Conservation (phyloP, 371 early-diverging fungal species). For the Lichtheimia hyalospora region DNA sequence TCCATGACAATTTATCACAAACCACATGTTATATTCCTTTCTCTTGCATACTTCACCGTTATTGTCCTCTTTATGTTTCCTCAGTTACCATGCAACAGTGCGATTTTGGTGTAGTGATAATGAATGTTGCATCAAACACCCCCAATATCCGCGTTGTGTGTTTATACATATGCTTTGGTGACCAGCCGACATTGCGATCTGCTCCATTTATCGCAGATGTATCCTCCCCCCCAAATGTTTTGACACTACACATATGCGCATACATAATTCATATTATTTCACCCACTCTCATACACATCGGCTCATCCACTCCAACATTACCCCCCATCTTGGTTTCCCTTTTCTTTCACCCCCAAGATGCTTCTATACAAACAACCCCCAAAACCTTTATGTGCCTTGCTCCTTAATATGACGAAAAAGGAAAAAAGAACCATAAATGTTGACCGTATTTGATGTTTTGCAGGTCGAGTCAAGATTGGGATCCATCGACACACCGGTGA, state of each 20-base stretch:
- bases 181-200: too few relatives aligned
- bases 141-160: not conserved
- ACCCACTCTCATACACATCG: not conserved
- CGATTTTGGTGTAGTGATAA: not conserved
- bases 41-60: not conserved
- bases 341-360: conserved; percentile 1
- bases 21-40: not conserved
- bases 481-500: conserved; percentile 70
- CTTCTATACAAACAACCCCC: not conserved
- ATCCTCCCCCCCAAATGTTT: too few relatives aligned
- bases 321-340: not conserved
- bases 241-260: not conserved
- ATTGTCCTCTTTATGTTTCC: not conserved
- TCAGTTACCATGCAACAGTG: not conserved
- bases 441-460: not conserved
- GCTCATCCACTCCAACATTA: not conserved
- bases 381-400: not conserved
- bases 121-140: not conserved
- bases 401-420: conserved; percentile 12
- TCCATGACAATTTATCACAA: not conserved
- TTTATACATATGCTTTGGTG: not conserved
- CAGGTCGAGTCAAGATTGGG: conserved; percentile 80
- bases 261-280: not conserved
- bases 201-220: too few relatives aligned
- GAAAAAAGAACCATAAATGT: conserved; percentile 11